Conservation (phyloP, 2,329 filamentous ascomycete genomes). For the Coniochaeta sp. region DNA sequence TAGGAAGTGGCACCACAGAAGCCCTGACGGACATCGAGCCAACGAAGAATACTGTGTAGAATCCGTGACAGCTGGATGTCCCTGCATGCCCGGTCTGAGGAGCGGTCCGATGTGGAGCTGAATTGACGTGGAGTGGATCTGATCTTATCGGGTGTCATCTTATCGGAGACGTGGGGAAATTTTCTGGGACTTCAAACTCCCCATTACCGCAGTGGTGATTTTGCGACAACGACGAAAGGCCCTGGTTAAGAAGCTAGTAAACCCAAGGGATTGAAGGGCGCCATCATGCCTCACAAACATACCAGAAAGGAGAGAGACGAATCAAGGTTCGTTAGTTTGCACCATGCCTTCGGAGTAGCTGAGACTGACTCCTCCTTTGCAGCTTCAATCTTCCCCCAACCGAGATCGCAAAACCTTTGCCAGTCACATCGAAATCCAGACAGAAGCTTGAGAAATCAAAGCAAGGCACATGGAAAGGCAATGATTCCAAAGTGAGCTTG, state of each 20-base stretch:
- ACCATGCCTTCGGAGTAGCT: not conserved
- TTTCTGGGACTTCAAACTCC: not conserved
- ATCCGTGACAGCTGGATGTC: not conserved
- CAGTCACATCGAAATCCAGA: conserved; percentile 28
- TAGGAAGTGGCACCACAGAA: no score
- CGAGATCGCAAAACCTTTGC: conserved; percentile 43
- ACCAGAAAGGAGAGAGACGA: conserved; percentile 56
- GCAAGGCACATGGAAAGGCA: not conserved
- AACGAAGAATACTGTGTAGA: no score
- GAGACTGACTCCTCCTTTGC: conserved; percentile 1
- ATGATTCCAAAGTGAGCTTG: not conserved
- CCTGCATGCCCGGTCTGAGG: not conserved
- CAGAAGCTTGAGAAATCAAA: conserved; percentile 23
- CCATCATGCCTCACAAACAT: conserved; percentile 79
- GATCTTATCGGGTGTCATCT: conserved; percentile 5
- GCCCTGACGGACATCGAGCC: no score
- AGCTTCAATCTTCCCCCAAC: conserved; percentile 44
- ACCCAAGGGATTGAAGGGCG: not conserved
- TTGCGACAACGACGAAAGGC: not conserved
- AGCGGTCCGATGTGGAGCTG: not conserved
- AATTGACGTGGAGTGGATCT: not conserved
- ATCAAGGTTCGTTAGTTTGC: conserved; percentile 21
- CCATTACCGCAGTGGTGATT: not conserved
- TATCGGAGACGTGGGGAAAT: conserved; percentile 12
- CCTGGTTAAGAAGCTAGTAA: not conserved